Conservation (phyloP, 148 eudicot genomes). For the Hydrangea macrophylla region DNA sequence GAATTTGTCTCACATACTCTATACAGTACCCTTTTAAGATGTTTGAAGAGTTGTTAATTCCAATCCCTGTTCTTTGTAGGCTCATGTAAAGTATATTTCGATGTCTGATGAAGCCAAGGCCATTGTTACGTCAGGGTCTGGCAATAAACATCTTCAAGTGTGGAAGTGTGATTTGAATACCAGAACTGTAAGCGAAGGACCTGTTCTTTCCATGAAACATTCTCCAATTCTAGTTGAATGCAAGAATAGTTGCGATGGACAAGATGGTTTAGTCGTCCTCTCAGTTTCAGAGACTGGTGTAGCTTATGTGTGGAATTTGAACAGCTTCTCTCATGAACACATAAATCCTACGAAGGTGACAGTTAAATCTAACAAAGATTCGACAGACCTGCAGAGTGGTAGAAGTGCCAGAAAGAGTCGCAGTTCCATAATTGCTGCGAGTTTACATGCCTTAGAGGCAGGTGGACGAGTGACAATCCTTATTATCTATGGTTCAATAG, state of each 20-base stretch:
- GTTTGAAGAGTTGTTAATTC: not conserved
- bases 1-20: not conserved
- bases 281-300: constrained; percentile 34
- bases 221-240: constrained; percentile 28
- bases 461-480: constrained; percentile 20
- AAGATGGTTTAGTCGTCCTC: constrained; percentile 30
- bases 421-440: constrained; percentile 29
- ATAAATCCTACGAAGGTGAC: constrained; percentile 31
- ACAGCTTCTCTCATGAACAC: constrained; percentile 17
- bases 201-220: constrained; percentile 30
- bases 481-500: constrained; percentile 26
- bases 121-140: constrained; percentile 22
- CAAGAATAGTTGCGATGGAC: constrained; percentile 17
- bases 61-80: constrained; percentile 16
- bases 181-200: constrained; percentile 22
- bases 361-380: constrained; percentile 17
- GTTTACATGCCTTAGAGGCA: constrained; percentile 15
- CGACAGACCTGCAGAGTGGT: constrained; percentile 10
- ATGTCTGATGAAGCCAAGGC: constrained; percentile 24
- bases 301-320: constrained; percentile 29
- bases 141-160: constrained; percentile 31
- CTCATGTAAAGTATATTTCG: constrained; percentile 16
- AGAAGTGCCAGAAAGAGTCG: constrained; percentile 26
- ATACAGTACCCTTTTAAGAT: not conserved
- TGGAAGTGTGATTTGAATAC: constrained; percentile 25